These are phyloP conservation scores for Garcia nutans DNA, from an alignment of 345 rosid genomes.

Conservation along the genomic window DNA sequence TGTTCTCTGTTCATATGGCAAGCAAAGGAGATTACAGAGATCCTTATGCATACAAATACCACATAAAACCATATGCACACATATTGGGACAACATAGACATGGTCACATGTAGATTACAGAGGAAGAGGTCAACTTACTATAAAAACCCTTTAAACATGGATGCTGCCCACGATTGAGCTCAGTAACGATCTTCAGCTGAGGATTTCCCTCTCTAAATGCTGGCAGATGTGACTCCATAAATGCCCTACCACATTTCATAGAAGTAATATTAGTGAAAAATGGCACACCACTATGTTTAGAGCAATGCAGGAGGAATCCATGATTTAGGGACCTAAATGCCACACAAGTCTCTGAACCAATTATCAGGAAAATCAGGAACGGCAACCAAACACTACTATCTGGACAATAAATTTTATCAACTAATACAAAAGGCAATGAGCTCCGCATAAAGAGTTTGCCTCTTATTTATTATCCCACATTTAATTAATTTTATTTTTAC, in stretches of 20 bases:
- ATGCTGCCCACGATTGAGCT: slow-evolving; percentile 80
- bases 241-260: slow-evolving; percentile 48
- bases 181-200: slow-evolving; percentile 70
- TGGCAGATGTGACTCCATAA: slow-evolving; percentile 77
- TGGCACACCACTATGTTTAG: neutral
- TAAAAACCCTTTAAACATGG: slow-evolving; percentile 76
- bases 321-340: neutral
- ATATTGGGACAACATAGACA: neutral
- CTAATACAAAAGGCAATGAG: neutral
- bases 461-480: no score
- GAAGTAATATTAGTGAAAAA: neutral
- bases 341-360: neutral
- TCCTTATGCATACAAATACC: neutral
- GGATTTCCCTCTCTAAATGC: slow-evolving; percentile 64
- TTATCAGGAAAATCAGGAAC: neutral
- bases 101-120: neutral
- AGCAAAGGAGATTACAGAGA: neutral
- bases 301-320: neutral
- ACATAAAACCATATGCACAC: neutral
- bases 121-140: slow-evolving; percentile 41
- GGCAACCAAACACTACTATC: neutral
- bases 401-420: neutral
- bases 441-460: no score
- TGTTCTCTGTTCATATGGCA: slow-evolving; percentile 49
- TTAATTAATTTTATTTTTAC: no score